A percentile compares a stretch with the other conserved stretches of the same genome.
Conservation (phyloP, 345 rosid species). For the Moricandia arvensis region DNA sequence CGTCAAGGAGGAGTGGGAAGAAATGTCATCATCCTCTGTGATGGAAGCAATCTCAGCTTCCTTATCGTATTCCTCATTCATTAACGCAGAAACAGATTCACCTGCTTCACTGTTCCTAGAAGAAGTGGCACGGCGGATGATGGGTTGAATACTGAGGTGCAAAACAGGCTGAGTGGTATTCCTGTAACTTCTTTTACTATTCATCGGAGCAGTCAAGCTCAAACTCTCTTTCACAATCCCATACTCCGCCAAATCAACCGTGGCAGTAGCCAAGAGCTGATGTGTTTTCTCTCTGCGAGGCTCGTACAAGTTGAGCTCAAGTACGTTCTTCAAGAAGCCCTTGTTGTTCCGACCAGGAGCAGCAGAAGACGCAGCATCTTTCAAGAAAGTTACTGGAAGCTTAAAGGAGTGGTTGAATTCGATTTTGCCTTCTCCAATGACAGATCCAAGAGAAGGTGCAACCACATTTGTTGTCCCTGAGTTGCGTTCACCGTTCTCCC, state of each 20-base stretch:
- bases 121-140: constrained; percentile 38
- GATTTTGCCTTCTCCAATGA: constrained; percentile 76
- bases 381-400: constrained; percentile 62
- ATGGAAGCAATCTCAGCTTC: constrained; percentile 74
- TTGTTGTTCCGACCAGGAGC: constrained; percentile 41
- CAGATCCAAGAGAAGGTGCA: constrained; percentile 72
- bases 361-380: constrained; percentile 42
- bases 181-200: constrained; percentile 67
- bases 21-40: constrained; percentile 67
- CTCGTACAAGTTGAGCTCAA: constrained; percentile 81
- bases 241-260: constrained; percentile 71
- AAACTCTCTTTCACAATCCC: constrained; percentile 58
- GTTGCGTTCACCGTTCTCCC: constrained; percentile 80
- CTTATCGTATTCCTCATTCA: constrained; percentile 76
- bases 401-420: constrained; percentile 77
- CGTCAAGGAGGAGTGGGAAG: constrained; percentile 72
- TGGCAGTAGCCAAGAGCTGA: constrained; percentile 74
- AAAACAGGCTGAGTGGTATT: constrained; percentile 74
- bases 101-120: constrained; percentile 32
- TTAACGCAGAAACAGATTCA: constrained; percentile 72
- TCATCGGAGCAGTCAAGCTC: constrained; percentile 59
- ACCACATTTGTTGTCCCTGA: constrained; percentile 68
- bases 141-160: constrained; percentile 57
- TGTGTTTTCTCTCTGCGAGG: constrained; percentile 79
- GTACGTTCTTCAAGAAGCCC: constrained; percentile 56